A percentile compares a stretch with the other conserved stretches of the same genome.
Evolutionary conservation across 2,329 filamentous ascomycete genomes (phyloP).

Genomic region (Aureobasidium namibiae): DNA sequence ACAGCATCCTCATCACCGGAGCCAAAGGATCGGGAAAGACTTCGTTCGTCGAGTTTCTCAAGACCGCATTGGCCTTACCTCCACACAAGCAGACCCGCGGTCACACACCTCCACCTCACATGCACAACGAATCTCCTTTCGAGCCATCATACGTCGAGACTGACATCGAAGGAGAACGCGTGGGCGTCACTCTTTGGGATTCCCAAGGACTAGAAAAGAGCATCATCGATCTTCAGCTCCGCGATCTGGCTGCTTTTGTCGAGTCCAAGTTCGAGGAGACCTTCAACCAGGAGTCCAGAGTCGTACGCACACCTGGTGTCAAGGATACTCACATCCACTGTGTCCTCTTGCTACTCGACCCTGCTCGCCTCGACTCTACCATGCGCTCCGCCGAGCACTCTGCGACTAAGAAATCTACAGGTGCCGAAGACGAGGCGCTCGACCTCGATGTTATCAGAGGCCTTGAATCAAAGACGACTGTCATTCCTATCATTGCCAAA

Average conservation of each 20-base stretch:
- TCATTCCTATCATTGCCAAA: conserved; percentile 92
- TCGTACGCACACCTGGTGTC: conserved; percentile 82
- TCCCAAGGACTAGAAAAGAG: conserved; percentile 92
- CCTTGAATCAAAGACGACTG: conserved; percentile 86
- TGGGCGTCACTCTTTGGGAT: conserved; percentile 93
- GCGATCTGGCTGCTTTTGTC: conserved; percentile 83
- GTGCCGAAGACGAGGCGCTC: conserved; percentile 67
- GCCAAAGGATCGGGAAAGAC: conserved; percentile 86
- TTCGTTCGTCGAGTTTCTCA: conserved; percentile 92
- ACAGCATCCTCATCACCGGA: conserved; percentile 81
- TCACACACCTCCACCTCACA: conserved; percentile 12
- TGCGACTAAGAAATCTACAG: conserved; percentile 7
- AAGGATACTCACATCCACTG: conserved; percentile 97
- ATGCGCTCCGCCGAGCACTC: conserved; percentile 41
- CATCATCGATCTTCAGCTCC: conserved; percentile 85
- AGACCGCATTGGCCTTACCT: conserved; percentile 75
- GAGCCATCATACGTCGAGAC: conserved; percentile 86
- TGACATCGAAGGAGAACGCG: conserved; percentile 83
- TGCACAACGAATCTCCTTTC: conserved; percentile 46
- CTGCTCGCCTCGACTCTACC: conserved; percentile 74
- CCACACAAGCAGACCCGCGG: conserved; percentile 56
- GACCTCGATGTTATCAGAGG: conserved; percentile 85
- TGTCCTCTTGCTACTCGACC: conserved; percentile 86
- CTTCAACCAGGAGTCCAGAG: conserved; percentile 95
- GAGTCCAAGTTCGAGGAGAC: conserved; percentile 99